These are phyloP conservation scores for Ceratocystis huliohia DNA, from an alignment of 2,329 filamentous ascomycete species.

Conservation along the genomic window DNA sequence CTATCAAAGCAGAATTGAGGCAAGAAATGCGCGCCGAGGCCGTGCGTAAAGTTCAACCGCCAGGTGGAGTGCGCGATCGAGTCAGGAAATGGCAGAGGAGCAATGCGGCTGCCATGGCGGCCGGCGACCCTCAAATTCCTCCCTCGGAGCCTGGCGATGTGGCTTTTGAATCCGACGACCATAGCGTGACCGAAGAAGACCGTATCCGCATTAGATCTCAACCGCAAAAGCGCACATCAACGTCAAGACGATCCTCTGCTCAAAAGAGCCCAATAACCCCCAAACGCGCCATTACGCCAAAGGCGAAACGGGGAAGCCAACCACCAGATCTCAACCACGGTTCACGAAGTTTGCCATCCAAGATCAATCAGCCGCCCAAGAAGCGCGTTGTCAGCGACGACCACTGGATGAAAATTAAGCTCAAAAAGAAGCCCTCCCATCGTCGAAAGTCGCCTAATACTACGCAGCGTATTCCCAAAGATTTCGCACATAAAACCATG, in stretches of 20 bases:
- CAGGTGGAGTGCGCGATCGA: constrained; percentile 59
- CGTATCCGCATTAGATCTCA: constrained; percentile 43
- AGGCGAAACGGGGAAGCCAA: constrained; percentile 1
- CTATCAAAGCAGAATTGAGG: constrained; percentile 41
- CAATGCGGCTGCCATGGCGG: constrained; percentile 52
- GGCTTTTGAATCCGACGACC: constrained; percentile 45
- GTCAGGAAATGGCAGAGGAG: constrained; percentile 76
- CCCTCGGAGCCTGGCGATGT: constrained; percentile 50
- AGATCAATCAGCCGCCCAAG: constrained; percentile 52
- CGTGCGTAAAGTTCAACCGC: constrained; percentile 48
- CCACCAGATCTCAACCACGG: constrained; percentile 14
- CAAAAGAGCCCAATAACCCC: constrained; percentile 25
- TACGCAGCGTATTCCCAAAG: constrained; percentile 38
- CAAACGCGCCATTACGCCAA: constrained; percentile 10
- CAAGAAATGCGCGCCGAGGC: constrained; percentile 31
- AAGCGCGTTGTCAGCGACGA: constrained; percentile 90
- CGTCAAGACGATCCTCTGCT: constrained; percentile 22
- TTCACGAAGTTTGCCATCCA: constrained; percentile 24
- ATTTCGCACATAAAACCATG: constrained; percentile 42
- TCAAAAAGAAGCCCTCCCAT: constrained; percentile 35
- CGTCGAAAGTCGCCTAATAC: constrained; percentile 24
- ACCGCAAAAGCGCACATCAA: constrained; percentile 30
- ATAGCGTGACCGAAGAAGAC: constrained; percentile 50
- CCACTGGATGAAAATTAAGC: constrained; percentile 62
- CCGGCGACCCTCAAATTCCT: constrained; percentile 38